A percentile compares a stretch with the other conserved stretches of the same genome.
phyloP scores from a whole-genome alignment of 192 early-diverging fungal species.

The Linnemannia hyalina region DNA sequence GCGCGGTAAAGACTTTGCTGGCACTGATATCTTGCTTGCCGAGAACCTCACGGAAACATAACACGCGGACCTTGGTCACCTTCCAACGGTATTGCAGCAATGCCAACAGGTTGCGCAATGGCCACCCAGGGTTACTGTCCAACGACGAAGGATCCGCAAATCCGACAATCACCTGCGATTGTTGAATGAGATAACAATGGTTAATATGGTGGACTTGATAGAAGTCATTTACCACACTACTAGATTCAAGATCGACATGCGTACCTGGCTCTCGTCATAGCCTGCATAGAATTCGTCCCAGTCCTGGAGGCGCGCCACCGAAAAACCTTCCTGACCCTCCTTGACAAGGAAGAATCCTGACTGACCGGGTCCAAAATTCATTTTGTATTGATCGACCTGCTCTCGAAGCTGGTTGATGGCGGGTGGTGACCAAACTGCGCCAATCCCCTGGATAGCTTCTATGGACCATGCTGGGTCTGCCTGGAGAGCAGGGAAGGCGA shows the following conservation, averaged over 20 bases:
- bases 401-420: conserved; percentile 16
- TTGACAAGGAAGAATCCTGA: conserved; percentile 56
- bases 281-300: conserved; percentile 68
- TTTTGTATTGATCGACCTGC: conserved; percentile 21
- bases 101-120: conserved; percentile 89
- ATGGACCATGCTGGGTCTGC: conserved; percentile 72
- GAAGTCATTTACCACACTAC: background rate
- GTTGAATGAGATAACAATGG: no score
- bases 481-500: conserved; percentile 90
- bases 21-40: conserved; percentile 58
- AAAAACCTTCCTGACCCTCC: conserved; percentile 7
- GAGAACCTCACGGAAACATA: conserved; percentile 75
- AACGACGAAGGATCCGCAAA: conserved; percentile 91
- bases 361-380: conserved; percentile 22
- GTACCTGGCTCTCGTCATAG: conserved; percentile 46
- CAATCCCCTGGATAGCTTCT: conserved; percentile 51
- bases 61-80: conserved; percentile 63
- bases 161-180: conserved; percentile 68
- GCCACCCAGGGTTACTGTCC: conserved; percentile 89
- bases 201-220: background rate
- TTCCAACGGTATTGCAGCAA: conserved; percentile 68
- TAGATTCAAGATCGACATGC: background rate
- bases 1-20: conserved; percentile 63
- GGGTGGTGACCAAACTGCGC: conserved; percentile 14
- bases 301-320: conserved; percentile 60